Base-by-base conservation (phyloP, 176 grass and related monocot genomes). In the Musa troglodytarum region DNA sequence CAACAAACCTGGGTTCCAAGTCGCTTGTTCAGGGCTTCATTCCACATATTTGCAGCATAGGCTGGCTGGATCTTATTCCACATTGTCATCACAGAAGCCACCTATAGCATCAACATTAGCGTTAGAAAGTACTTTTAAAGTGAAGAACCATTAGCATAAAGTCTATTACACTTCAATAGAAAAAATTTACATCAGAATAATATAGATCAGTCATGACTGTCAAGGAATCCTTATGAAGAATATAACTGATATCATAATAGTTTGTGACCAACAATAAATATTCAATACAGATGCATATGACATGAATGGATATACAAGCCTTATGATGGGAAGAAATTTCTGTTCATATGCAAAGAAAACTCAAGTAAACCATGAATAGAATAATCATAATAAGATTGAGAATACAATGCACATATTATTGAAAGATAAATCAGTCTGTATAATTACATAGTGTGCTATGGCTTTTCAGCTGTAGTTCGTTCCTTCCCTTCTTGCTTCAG, bases 31-130 rank as follows among this genome's bases (percentile, higher is more conserved):
- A 99, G 88, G 50, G 95, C 95, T 89, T 99, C 95, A 80, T 89
- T 82, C 88, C 86, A 99, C 90, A 99, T 81, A 76, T 89, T 94
- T 52, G 64, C 86, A 51, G 95, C 95, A 73, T 94, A 99, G 2
- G 83, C 95, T 81, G 95, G 95, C 73, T 99, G 86, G 77, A 99
- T 71, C 53, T 94, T 88, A 86, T 15, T 87, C 95, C 95, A 99
- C 87, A 99, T 73, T 70, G 95, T 91, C 95, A 99, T 94, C 65
- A 89, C 84, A 87, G 90, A 99, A 71, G 95, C 95, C 80, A 99
- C 95, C 95, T 94, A 78, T 43, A 63, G 66, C 52, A 52, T 72
- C 79, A 78, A 67, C 11, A 82, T 72, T 68, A 85, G 64, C 70
- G 80, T 77, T 20, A 22, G 2, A 14, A 51, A 52, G 43, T 16